Evolutionary conservation across 805 yeast genomes (phyloP).

Genomic region (Ogataea zsoltii): DNA sequence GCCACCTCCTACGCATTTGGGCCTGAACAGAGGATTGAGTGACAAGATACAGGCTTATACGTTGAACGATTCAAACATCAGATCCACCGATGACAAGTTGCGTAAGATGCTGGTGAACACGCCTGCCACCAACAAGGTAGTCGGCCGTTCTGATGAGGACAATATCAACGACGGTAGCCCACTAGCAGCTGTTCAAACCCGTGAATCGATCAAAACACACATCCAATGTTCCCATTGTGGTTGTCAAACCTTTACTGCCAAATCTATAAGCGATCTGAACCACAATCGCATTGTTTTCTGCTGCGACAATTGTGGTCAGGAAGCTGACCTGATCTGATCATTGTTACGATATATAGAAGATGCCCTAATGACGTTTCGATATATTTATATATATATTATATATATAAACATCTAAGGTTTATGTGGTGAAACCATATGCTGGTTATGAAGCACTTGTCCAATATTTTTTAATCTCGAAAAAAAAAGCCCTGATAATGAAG

Average conservation of each 20-base stretch:
- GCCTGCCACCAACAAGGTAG: too few species aligned
- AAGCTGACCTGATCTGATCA: constrained; percentile 10
- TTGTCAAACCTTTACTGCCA: constrained; percentile 27
- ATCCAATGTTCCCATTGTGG: constrained; percentile 26
- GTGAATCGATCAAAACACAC: constrained; percentile 12
- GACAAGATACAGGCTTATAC: constrained; percentile 1
- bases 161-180: neutral
- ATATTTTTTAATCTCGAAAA: neutral
- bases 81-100: constrained; percentile 13
- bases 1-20: neutral
- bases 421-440: too few species aligned
- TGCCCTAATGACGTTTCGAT: neutral
- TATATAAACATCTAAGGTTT: too few species aligned
- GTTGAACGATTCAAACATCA: constrained; percentile 14
- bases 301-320: constrained; percentile 32
- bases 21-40: constrained; percentile 1
- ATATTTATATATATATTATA: too few species aligned
- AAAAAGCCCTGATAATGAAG: neutral
- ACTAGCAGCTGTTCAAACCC: constrained; percentile 5
- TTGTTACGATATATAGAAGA: neutral
- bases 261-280: constrained; percentile 16
- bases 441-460: too few species aligned
- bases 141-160: too few species aligned
- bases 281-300: constrained; percentile 25
- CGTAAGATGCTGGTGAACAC: constrained; percentile 7